phyloP scores from a whole-genome alignment of 768 basidiomycete species.

The Asterophora lycoperdoides region DNA sequence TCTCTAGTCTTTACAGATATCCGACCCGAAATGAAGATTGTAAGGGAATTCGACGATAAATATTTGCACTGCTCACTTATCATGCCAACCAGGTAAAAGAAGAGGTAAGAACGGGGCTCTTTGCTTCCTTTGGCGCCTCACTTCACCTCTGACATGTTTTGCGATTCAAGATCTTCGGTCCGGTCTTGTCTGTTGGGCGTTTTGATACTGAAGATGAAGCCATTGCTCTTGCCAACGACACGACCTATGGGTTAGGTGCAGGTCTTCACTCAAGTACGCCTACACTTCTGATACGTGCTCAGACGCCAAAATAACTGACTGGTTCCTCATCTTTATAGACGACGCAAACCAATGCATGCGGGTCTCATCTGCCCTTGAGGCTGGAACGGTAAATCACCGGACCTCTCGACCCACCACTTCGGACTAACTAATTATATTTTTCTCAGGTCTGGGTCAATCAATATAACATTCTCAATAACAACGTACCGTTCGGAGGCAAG shows the following conservation, averaged over 20 bases:
- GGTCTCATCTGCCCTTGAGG: constrained; percentile 80
- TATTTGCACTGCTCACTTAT: neutral
- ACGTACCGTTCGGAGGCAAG: constrained; percentile 94
- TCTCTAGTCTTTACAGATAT: constrained; percentile 77
- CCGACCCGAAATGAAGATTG: constrained; percentile 79
- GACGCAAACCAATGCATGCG: constrained; percentile 89
- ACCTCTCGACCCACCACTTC: constrained; percentile 5
- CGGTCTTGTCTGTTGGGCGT: constrained; percentile 77
- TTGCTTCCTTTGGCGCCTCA: neutral
- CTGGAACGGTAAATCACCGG: constrained; percentile 67
- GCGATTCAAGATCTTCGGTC: constrained; percentile 79
- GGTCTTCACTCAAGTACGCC: constrained; percentile 81
- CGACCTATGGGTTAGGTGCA: constrained; percentile 87
- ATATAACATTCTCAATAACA: constrained; percentile 78
- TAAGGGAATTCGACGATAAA: constrained; percentile 31
- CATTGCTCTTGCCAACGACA: constrained; percentile 79
- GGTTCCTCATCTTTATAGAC: constrained; percentile 31
- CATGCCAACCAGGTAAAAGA: constrained; percentile 50
- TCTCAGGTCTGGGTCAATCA: constrained; percentile 87
- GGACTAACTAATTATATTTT: neutral
- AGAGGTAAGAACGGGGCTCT: constrained; percentile 43
- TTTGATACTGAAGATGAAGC: constrained; percentile 90
- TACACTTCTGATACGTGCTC: neutral
- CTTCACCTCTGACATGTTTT: constrained; percentile 1
- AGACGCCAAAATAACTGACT: constrained; percentile 1